Conservation (phyloP, 129 eudicot species). For the Calendula officinalis region DNA sequence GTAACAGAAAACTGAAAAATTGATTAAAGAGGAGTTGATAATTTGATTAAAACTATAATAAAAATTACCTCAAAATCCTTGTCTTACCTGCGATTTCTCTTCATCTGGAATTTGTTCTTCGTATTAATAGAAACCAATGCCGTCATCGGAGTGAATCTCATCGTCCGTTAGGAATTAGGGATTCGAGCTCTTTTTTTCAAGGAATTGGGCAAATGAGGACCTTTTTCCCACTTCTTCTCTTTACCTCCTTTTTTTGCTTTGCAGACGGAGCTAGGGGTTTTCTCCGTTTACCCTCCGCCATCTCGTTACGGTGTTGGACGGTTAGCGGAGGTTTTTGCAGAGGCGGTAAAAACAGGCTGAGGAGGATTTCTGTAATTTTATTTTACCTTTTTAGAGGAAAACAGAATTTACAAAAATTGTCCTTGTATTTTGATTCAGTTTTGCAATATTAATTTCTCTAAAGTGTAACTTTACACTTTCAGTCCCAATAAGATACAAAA, state of each 20-base stretch:
- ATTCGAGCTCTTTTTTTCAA: slow-evolving; percentile 47
- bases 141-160: slow-evolving; percentile 43
- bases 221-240: slow-evolving; percentile 38
- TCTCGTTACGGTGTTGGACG: slow-evolving; percentile 1
- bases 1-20: background rate
- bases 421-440: slow-evolving; percentile 10
- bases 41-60: too few relatives aligned
- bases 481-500: background rate
- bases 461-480: background rate
- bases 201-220: slow-evolving; percentile 74
- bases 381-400: background rate
- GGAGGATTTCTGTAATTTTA: background rate
- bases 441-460: background rate
- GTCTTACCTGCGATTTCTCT: slow-evolving; percentile 76
- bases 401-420: background rate
- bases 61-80: slow-evolving; percentile 34
- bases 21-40: too few relatives aligned
- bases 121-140: slow-evolving; percentile 61
- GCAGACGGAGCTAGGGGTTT: slow-evolving; percentile 2
- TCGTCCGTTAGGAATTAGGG: slow-evolving; percentile 38
- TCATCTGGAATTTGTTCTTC: slow-evolving; percentile 73
- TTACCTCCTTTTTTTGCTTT: slow-evolving; percentile 22
- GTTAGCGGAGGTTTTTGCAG: background rate
- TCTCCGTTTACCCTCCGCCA: slow-evolving; percentile 49
- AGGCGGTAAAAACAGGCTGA: background rate